phyloP scores from a whole-genome alignment of 495 filamentous ascomycete genomes.

The Penicillium parvum region DNA sequence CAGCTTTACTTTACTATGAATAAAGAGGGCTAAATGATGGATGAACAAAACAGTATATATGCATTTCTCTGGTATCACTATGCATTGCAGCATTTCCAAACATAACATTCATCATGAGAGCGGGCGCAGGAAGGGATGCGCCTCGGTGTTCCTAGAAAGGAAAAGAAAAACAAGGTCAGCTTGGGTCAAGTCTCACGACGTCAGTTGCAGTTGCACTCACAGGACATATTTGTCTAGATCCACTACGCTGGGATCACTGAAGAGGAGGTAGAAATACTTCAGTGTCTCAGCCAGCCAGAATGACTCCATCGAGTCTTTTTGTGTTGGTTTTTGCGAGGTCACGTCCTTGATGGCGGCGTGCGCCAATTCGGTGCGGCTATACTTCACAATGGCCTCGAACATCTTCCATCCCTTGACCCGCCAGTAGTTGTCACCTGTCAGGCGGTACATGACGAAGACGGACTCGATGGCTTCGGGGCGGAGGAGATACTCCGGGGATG shows the following conservation, averaged over 20 bases:
- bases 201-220: conserved; percentile 33
- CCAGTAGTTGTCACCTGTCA: conserved; percentile 77
- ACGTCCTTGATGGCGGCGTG: conserved; percentile 76
- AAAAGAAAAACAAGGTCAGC: conserved; percentile 10
- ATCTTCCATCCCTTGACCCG: conserved; percentile 87
- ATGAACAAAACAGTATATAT: conserved; percentile 10
- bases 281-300: conserved; percentile 75
- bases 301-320: conserved; percentile 47
- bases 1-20: not conserved
- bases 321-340: conserved; percentile 42
- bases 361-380: conserved; percentile 62
- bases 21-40: not conserved
- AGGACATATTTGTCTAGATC: conserved; percentile 83
- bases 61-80: conserved; percentile 30
- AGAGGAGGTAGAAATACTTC: conserved; percentile 78
- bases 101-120: conserved; percentile 12
- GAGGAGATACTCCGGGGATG: conserved; percentile 65
- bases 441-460: conserved; percentile 92
- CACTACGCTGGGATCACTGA: conserved; percentile 65
- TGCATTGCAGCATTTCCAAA: conserved; percentile 10
- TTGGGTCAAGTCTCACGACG: conserved; percentile 2
- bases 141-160: conserved; percentile 50
- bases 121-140: conserved; percentile 50
- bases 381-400: conserved; percentile 68
- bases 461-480: conserved; percentile 94